These are phyloP conservation scores for Xylariales sp. DNA, from an alignment of 2,329 filamentous ascomycete species.

Conservation along the genomic window DNA sequence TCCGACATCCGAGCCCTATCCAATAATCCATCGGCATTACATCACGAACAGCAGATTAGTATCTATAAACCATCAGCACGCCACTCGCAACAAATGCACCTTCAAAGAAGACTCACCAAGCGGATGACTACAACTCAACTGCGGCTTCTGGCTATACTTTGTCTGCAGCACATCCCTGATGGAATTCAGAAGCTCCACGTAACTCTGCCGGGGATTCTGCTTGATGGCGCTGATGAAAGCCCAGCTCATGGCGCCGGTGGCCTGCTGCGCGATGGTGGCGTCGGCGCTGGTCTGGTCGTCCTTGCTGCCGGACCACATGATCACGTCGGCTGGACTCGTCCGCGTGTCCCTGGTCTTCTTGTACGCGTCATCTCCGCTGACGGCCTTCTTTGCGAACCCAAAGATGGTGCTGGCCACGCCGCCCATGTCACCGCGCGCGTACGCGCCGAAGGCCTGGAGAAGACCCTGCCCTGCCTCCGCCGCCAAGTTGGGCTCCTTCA, in stretches of 20 bases:
- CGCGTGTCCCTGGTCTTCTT: constrained; percentile 80
- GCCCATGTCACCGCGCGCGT: constrained; percentile 68
- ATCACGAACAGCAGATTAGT: constrained; percentile 61
- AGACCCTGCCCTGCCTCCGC: constrained; percentile 64
- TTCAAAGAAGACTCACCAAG: constrained; percentile 61
- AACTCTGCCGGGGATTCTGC: constrained; percentile 97
- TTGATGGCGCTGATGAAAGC: constrained; percentile 90
- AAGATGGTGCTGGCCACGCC: constrained; percentile 77
- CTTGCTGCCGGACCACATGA: constrained; percentile 98
- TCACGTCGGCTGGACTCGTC: constrained; percentile 88
- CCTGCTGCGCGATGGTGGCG: constrained; percentile 83
- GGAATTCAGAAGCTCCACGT: constrained; percentile 92
- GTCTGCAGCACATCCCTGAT: constrained; percentile 86
- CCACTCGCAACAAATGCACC: neutral
- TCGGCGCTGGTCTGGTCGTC: constrained; percentile 95
- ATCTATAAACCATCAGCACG: constrained; percentile 35
- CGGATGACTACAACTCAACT: constrained; percentile 94
- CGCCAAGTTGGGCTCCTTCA: constrained; percentile 64
- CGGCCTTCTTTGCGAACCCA: constrained; percentile 84
- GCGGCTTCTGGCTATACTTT: constrained; percentile 91
- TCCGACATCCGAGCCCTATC: no score
- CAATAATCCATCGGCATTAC: no score
- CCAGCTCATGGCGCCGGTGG: constrained; percentile 97
- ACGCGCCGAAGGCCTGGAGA: constrained; percentile 54
- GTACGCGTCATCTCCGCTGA: constrained; percentile 74